Evolutionary conservation across 805 yeast genomes (phyloP), one percentile per base, ranked within the genome.

Genomic region (Teunomyces stri): DNA sequence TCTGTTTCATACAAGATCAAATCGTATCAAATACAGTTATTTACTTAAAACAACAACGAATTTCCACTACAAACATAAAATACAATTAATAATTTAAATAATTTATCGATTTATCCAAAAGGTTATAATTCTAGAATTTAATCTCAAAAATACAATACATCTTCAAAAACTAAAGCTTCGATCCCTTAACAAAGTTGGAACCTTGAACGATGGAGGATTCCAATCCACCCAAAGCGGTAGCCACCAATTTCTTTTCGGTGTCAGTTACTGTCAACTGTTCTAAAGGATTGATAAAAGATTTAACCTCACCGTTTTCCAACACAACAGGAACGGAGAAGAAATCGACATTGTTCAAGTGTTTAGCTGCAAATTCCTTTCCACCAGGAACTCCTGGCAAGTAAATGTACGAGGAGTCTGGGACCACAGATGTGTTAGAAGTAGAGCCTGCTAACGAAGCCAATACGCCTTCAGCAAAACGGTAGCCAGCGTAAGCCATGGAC

Each of bases 401-500:
- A 28, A 79, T 62, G 57, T 72, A 79, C 3, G 81, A 70, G 7
- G 79, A 72, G 51, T 79, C 82, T 4, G 78, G 74, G 13, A 70
- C 47, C 3, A 44, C 28, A 6, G 49, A 29, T 3, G 62, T 36
- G 39, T 79, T 74, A 54, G 71, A 78, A 22, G 84, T 64, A 34
- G 83, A 77, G 69, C 84, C 87, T 44, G 74, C 66, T 58, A 74
- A 66, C 72, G 84, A 79, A 66, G 76, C 72, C 66, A 87, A 74
- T 48, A 87, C 80, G 44, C 85, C 74, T 60, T 80, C 81, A 44
- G 89, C 85, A 57, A 87, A 81, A 64, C 82, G 80, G 64, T 83
- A 87, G 61, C 91, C 92, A 40, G 92, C 96, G 58, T 84, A 86
- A 5, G 97, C 97, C 97, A 91, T 92, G 15, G 96, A 87, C 55